Evolutionary conservation across 306 rosid species (phyloP).

Genomic region (Castanea sativa): DNA sequence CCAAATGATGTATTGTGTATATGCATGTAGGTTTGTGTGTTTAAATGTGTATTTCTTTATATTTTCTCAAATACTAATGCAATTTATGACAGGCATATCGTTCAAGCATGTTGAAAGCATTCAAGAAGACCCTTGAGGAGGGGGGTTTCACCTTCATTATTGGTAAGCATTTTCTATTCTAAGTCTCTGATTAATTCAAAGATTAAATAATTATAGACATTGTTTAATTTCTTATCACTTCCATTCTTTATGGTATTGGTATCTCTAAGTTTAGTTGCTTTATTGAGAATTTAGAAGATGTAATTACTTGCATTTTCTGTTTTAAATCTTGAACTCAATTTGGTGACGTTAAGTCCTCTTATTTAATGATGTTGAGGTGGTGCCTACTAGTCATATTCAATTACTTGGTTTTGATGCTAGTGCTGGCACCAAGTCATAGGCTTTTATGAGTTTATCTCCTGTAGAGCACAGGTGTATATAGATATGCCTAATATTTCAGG

Average conservation of each 20-base stretch:
- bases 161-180: constrained; percentile 58
- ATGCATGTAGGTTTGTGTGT: neutral
- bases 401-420: neutral
- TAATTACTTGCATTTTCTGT: constrained; percentile 38
- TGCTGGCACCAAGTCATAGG: constrained; percentile 7
- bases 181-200: constrained; percentile 13
- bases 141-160: constrained; percentile 84
- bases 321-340: constrained; percentile 26
- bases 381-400: constrained; percentile 2
- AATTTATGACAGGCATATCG: constrained; percentile 69
- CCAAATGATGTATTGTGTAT: neutral
- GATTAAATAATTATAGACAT: neutral
- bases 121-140: constrained; percentile 93
- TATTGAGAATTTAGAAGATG: constrained; percentile 33
- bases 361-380: constrained; percentile 20
- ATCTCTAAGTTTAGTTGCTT: constrained; percentile 18
- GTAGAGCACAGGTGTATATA: constrained; percentile 13
- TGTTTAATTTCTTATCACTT: neutral
- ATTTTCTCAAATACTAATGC: neutral
- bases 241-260: constrained; percentile 1
- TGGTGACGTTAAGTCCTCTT: constrained; percentile 21
- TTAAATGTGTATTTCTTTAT: neutral
- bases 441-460: constrained; percentile 10
- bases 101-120: constrained; percentile 94
- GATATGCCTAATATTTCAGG: constrained; percentile 26